Evolutionary conservation across 306 rosid species (phyloP).

Genomic region (Cucurbita argyrosperma): DNA sequence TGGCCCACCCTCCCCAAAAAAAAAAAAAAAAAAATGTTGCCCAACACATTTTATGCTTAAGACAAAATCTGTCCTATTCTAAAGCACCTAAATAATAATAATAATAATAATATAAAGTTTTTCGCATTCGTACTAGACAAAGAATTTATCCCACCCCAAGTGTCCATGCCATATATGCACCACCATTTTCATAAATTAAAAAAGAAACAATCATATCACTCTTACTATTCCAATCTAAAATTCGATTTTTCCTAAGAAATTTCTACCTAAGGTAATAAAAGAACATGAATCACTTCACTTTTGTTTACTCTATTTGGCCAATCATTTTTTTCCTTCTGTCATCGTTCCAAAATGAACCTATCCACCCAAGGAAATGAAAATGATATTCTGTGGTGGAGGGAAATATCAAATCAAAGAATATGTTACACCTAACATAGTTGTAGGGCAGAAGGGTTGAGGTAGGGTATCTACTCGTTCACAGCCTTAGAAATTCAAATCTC

Average conservation of each 20-base stretch:
- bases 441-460: background rate
- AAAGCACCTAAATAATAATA: background rate
- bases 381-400: background rate
- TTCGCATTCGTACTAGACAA: constrained; percentile 4
- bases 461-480: background rate
- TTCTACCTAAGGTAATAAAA: constrained; percentile 1
- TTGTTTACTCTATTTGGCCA: background rate
- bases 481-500: background rate
- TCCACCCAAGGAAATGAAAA: background rate
- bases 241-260: background rate
- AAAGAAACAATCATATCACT: background rate
- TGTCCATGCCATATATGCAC: constrained; percentile 1
- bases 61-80: background rate
- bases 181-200: background rate
- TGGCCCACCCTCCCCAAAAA: too few relatives aligned
- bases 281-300: background rate
- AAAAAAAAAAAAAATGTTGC: background rate
- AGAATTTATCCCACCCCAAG: constrained; percentile 5
- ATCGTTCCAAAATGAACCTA: background rate
- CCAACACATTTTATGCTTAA: background rate
- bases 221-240: background rate
- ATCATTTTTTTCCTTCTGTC: background rate
- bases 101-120: background rate
- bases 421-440: background rate
- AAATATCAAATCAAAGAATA: background rate